Evolutionary conservation across 2,329 filamentous ascomycete species (phyloP), one percentile per base, ranked within the genome.

Genomic region (Arthrobotrys pseudoclavata): DNA sequence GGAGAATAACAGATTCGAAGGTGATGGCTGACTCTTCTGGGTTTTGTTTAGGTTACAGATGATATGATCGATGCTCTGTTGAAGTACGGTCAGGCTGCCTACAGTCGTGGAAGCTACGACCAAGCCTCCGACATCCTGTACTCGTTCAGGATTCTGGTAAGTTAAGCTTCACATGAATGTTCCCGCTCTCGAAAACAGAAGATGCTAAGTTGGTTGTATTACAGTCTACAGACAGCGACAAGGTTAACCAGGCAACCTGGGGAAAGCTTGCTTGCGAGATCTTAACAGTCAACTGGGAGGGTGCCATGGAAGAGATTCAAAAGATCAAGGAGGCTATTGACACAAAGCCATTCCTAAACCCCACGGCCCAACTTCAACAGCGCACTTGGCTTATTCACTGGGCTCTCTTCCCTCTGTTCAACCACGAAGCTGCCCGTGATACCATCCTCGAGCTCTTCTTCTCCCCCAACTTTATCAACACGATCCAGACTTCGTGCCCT

Each of bases 341-440:
- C 26, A 93, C 91, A 75, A 93, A 94, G 84, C 90, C 98, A 79
- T 97, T 97, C 89, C 96, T 91, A 88, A 97, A 97, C 88, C 92
- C 95, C 29, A 89, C 97, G 80, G 94, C 92, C 77, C 96, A 99
- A 87, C 91, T 99, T 79, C 91, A 95, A 84, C 95, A 97, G 88
- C 93, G 96, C 83, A 96, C 94, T 75, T 97, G 95, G 93, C 88
- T 99, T 82, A 92, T 97, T 82, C 96, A 99, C 91, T 99, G 96
- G 94, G 91, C 93, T 53, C 91, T 99, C 79, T 99, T 98, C 89
- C 95, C 96, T 79, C 94, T 97, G 86, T 99, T 98, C 89, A 98
- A 99, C 90, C 91, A 93, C 86, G 95, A 98, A 83, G 88, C 90
- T 80, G 93, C 93, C 75, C 93, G 95, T 83, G 96, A 99, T 83